A percentile compares a stretch with the other conserved stretches of the same genome.
phyloP scores from a whole-genome alignment of 2,329 filamentous ascomycete species.

The Parascedosporium putredinis region DNA sequence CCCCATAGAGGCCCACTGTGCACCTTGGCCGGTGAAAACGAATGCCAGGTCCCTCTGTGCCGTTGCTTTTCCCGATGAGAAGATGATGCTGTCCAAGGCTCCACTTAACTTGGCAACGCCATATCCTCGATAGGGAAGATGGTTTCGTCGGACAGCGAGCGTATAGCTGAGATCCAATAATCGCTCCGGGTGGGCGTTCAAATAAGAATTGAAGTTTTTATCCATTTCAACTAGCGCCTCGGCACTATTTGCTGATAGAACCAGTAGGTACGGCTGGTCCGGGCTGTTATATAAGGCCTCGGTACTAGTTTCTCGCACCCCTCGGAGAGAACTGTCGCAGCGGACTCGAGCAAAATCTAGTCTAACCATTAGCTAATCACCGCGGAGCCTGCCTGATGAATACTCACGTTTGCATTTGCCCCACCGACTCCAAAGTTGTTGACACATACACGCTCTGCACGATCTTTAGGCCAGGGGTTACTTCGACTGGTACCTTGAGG shows the following conservation, averaged over 20 bases:
- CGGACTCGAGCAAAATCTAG: no score
- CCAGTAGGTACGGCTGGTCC: slow-evolving; percentile 11
- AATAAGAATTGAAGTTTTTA: slow-evolving; percentile 14
- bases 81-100: no score
- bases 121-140: slow-evolving; percentile 18
- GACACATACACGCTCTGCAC: slow-evolving; percentile 19
- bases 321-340: background rate
- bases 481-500: slow-evolving; percentile 16
- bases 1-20: slow-evolving; percentile 3
- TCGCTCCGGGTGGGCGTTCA: slow-evolving; percentile 9
- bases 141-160: slow-evolving; percentile 18
- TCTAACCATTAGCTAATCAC: background rate
- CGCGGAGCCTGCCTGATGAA: background rate
- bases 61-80: slow-evolving; percentile 9
- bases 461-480: slow-evolving; percentile 16
- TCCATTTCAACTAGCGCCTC: slow-evolving; percentile 9
- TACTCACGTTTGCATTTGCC: slow-evolving; percentile 25
- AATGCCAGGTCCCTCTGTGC: slow-evolving; percentile 12
- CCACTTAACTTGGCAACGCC: slow-evolving; percentile 14
- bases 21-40: slow-evolving; percentile 4
- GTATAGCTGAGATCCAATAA: slow-evolving; percentile 20
- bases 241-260: slow-evolving; percentile 13
- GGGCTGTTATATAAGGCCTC: background rate
- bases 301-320: background rate
- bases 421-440: slow-evolving; percentile 31